Conservation (phyloP, 768 basidiomycete species). For the Erythrobasidium yunnanense region DNA sequence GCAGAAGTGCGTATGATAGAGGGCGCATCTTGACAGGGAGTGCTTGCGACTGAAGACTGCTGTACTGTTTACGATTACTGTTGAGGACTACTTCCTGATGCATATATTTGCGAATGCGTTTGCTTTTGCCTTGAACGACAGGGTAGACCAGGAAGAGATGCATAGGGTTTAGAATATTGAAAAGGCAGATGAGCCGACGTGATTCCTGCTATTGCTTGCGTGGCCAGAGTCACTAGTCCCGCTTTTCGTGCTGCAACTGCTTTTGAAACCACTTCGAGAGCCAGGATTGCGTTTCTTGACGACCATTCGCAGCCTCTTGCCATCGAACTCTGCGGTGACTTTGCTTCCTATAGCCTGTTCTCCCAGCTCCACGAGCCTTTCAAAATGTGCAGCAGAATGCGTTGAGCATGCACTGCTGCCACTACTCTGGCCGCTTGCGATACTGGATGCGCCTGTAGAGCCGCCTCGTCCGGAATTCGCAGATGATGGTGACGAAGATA, state of each 20-base stretch:
- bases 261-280: not conserved
- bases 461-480: not conserved
- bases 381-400: slow-evolving; percentile 3
- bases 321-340: slow-evolving; percentile 23
- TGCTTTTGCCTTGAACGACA: not conserved
- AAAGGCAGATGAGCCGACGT: not conserved
- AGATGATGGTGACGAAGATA: not conserved
- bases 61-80: not conserved
- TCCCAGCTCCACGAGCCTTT: slow-evolving; percentile 14
- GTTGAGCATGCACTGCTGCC: not conserved
- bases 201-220: not conserved
- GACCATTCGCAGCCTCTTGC: slow-evolving; percentile 8
- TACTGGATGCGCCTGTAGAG: not conserved
- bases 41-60: not conserved
- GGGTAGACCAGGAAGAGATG: not conserved
- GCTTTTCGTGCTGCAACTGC: no score
- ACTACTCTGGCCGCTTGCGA: not conserved
- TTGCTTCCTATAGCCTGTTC: slow-evolving; percentile 10
- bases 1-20: no score
- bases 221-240: not conserved
- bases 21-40: no score
- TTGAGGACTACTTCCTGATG: not conserved
- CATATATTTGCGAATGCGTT: not conserved
- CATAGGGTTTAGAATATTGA: not conserved
- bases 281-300: slow-evolving; percentile 5